A percentile compares a stretch with the other conserved stretches of the same genome.
These are phyloP conservation scores for Pseudotulostoma volvatum DNA, from an alignment of 495 filamentous ascomycete genomes.

Conservation along the genomic window DNA sequence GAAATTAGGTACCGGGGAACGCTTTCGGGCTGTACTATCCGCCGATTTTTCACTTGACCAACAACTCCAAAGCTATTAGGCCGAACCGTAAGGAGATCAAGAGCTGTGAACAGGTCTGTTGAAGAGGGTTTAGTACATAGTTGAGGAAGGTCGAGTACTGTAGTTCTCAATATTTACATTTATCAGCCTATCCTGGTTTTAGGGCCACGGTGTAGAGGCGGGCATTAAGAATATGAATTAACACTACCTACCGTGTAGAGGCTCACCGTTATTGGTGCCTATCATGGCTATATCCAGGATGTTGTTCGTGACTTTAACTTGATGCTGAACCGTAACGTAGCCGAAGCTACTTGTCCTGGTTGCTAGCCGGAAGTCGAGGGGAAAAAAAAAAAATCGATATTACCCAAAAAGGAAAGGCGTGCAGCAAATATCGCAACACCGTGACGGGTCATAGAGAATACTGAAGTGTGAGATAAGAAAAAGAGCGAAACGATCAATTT, in stretches of 20 bases:
- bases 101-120: constrained; percentile 25
- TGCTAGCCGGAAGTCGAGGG: not conserved
- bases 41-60: constrained; percentile 16
- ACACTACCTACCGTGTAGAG: constrained; percentile 30
- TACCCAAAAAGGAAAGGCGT: constrained; percentile 28
- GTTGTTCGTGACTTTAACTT: too few relatives aligned
- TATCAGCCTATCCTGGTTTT: constrained; percentile 25
- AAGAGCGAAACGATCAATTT: too few relatives aligned
- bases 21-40: constrained; percentile 22
- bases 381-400: constrained; percentile 23
- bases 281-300: too few relatives aligned
- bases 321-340: too few relatives aligned
- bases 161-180: constrained; percentile 6
- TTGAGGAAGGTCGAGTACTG: constrained; percentile 39
- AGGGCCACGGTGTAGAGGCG: constrained; percentile 4
- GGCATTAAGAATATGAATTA: constrained; percentile 2
- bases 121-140: constrained; percentile 34
- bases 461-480: constrained; percentile 8
- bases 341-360: too few relatives aligned
- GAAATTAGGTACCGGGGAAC: constrained; percentile 49
- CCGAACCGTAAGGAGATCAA: constrained; percentile 27
- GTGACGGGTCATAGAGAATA: not conserved
- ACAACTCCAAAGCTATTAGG: constrained; percentile 22
- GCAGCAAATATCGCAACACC: too few relatives aligned
- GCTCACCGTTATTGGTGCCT: constrained; percentile 22